Evolutionary conservation across 2,329 filamentous ascomycete genomes (phyloP), one percentile per base, ranked within the genome.

Genomic region (Cytospora chrysosperma): DNA sequence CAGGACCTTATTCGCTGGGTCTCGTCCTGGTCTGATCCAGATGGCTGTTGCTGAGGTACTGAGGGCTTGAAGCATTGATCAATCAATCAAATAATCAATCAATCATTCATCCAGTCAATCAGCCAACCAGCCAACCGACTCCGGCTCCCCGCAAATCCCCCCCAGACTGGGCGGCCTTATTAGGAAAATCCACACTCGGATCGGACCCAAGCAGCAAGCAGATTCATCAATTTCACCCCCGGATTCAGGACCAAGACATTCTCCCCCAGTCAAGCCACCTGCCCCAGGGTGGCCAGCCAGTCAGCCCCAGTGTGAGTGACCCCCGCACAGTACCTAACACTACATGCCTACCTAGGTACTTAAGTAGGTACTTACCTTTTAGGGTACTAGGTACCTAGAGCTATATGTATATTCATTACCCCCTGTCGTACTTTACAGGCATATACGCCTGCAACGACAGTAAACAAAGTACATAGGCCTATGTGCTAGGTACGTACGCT

Each of bases 111-210:
- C n/a, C n/a, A n/a, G n/a, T n/a, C n/a, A n/a, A n/a, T n/a, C n/a
- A n/a, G n/a, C n/a, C n/a, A n/a, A n/a, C n/a, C n/a, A n/a, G n/a
- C n/a, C n/a, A n/a, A n/a, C n/a, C n/a, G n/a, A 32, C 17, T 55
- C 51, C 27, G 37, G 21, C 58, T 62, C 60, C 49, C 32, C 60
- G 30, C 49, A 62, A 57, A 62, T 50, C 34, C 60, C 34, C 60
- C 58, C 60, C 60, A 62, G 60, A 58, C 34, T 62, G 34, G 52
- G 8, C 17, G 24, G 27, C 28, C 13, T 52, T 28, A 37, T 53
- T 40, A 40, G 57, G 57, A 34, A 52, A 15, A 27, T 59, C 32
- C 49, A 52, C 30, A 59, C 30, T 51, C 52, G 30, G 57, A 53
- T 59, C 47, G 19, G 19, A n/a, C 15, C 32, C 32, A 34, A 15